A percentile compares a stretch with the other conserved stretches of the same genome.
Conservation (phyloP, 164 flowering plant genomes). For the Chimonanthus praecox region DNA sequence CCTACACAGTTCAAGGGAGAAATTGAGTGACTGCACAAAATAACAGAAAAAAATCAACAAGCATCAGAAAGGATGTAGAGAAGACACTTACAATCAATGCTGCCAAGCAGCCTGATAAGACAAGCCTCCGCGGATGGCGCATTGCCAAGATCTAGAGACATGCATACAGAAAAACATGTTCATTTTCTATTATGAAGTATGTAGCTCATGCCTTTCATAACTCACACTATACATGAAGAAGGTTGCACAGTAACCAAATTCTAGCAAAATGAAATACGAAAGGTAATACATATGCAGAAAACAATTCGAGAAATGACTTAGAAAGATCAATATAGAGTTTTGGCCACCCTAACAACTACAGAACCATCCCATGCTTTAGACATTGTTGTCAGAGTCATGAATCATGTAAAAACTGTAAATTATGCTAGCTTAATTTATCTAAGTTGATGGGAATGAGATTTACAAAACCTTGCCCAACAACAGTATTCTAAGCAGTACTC, state of each 20-base stretch:
- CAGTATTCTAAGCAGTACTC: not conserved
- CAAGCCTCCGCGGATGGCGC: slow-evolving; percentile 94
- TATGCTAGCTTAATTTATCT: not conserved
- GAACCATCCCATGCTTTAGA: not conserved
- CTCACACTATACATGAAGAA: no score
- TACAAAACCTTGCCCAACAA: not conserved
- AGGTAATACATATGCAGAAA: no score
- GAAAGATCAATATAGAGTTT: not conserved
- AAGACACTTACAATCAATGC: slow-evolving; percentile 70
- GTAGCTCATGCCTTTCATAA: no score
- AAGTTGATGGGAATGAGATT: not conserved
- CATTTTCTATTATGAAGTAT: no score
- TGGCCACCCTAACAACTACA: not conserved
- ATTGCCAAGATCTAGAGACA: slow-evolving; percentile 84
- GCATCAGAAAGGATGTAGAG: not conserved
- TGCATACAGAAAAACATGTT: not conserved
- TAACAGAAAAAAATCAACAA: not conserved
- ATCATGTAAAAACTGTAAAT: not conserved
- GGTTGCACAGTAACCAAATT: no score
- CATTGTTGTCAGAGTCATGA: not conserved
- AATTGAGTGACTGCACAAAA: not conserved
- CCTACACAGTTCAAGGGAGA: slow-evolving; percentile 30
- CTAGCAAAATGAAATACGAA: no score
- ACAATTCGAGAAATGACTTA: not conserved
- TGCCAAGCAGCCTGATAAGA: slow-evolving; percentile 79